These are phyloP conservation scores for Yamadazyma triangularis DNA, from an alignment of 1,139 yeast species.

Conservation along the genomic window DNA sequence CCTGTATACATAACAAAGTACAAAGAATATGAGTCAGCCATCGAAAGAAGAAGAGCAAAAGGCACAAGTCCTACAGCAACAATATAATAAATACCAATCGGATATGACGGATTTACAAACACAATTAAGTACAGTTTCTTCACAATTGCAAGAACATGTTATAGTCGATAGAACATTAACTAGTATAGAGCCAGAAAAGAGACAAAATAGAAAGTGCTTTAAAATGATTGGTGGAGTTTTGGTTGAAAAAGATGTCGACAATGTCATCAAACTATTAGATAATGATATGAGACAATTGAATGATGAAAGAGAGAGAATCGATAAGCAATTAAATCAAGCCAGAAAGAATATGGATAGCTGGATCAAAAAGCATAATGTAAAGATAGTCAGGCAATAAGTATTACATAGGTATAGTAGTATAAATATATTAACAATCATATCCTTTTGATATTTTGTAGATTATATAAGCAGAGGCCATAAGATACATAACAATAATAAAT, in stretches of 20 bases:
- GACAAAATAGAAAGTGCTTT: conserved; percentile 71
- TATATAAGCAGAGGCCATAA: too few species aligned
- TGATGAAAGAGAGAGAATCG: conserved; percentile 41
- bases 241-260: conserved; percentile 75
- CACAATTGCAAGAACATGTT: conserved; percentile 39
- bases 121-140: conserved; percentile 48
- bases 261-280: conserved; percentile 64
- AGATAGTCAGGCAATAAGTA: conserved; percentile 43
- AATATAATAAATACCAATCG: conserved; percentile 61
- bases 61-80: conserved; percentile 50
- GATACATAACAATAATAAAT: too few species aligned
- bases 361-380: conserved; percentile 64
- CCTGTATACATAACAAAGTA: too few species aligned
- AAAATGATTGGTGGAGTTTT: conserved; percentile 94
- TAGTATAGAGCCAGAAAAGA: conserved; percentile 26
- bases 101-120: conserved; percentile 53
- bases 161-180: conserved; percentile 34
- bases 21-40: conserved; percentile 9
- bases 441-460: too few species aligned
- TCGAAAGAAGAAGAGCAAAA: conserved; percentile 30
- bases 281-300: conserved; percentile 49
- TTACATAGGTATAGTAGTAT: too few species aligned
- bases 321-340: conserved; percentile 40
- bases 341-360: conserved; percentile 60
- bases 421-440: too few species aligned